phyloP scores from a whole-genome alignment of 108 stramenopile species.

The Chaetoceros tenuissimus region DNA sequence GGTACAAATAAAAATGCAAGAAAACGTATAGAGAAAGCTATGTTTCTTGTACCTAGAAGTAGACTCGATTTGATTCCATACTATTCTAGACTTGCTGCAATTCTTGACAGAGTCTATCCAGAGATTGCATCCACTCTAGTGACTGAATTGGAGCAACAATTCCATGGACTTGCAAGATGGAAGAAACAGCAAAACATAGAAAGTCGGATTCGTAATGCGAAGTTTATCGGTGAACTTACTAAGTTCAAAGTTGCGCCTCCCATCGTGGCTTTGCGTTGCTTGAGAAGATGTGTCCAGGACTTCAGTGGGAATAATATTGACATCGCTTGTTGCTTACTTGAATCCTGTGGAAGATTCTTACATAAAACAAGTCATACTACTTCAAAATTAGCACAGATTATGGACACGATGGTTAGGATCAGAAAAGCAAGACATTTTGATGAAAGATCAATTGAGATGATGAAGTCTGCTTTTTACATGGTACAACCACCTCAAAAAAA shows the following conservation, averaged over 20 bases:
- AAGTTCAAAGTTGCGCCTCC: conserved; percentile 92
- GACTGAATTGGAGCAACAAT: conserved; percentile 68
- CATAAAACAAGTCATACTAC: conserved; percentile 71
- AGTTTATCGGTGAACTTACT: conserved; percentile 88
- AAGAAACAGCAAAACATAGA: conserved; percentile 82
- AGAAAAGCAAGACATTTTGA: conserved; percentile 83
- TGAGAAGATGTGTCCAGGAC: conserved; percentile 79
- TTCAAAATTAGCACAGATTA: conserved; percentile 41
- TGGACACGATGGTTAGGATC: conserved; percentile 84
- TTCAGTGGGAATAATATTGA: conserved; percentile 85
- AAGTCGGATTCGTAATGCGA: conserved; percentile 66
- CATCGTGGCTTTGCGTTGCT: conserved; percentile 77
- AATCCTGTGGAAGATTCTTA: conserved; percentile 87
- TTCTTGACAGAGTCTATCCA: conserved; percentile 61
- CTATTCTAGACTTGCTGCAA: conserved; percentile 83
- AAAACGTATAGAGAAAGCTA: conserved; percentile 70
- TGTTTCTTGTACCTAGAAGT: conserved; percentile 76
- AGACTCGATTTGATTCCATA: conserved; percentile 83
- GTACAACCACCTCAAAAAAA: conserved; percentile 67
- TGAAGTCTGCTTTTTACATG: conserved; percentile 70
- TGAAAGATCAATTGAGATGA: conserved; percentile 62
- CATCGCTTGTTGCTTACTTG: conserved; percentile 78
- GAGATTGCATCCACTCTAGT: conserved; percentile 54
- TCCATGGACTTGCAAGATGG: conserved; percentile 77
- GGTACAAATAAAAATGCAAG: conserved; percentile 70